Base-by-base conservation (phyloP, 2,329 filamentous ascomycete genomes). In the Fusarium sp. region DNA sequence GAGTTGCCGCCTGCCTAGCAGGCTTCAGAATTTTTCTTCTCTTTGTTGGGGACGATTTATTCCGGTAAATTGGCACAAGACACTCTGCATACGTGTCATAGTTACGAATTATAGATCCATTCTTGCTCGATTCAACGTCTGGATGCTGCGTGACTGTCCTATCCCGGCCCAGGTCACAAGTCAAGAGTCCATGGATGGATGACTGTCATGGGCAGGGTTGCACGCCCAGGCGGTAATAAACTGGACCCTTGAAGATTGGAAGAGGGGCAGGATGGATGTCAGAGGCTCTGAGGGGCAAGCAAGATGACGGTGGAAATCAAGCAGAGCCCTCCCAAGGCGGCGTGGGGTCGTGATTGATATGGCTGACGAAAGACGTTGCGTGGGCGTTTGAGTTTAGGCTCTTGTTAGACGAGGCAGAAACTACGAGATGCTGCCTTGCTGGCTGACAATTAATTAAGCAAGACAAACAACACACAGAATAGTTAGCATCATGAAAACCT, bases 141-240 rank as follows among this genome's bases (percentile, higher is more conserved):
- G 55, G 44, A 51, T 55, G 70, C 42, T 58, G 27, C 36, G 40
- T 70, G 20, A 56, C 55, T 22, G 36, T 51, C 69, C 42, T 46
- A 51, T 31, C 53, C 53, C 16, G 53, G 44, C 29, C 42, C n/a
- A 29, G 59, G 70, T 75, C 74, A 77, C 72, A 70, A 61, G 72
- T 72, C 62, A 40, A 40, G 57, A 60, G 51, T 53, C 44, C 56
- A 35, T 65, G 64, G 22, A 46, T 46, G 42, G 42, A 46, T 42
- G 42, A 59, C 55, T 51, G 49, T 44, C 69, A 71, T 59, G 60
- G 49, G 62, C 67, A 72, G 49, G 62, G 61, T 75, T 68, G 69
- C 62, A 67, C 33, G 70, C 42, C 64, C 59, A 63, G 69, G 62
- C 61, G 62, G 67, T 56, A 59, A 57, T 64, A 69, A 61, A 76